These are phyloP conservation scores for Jamesozyma lodderae DNA, from an alignment of 805 yeast genomes.

Conservation along the genomic window DNA sequence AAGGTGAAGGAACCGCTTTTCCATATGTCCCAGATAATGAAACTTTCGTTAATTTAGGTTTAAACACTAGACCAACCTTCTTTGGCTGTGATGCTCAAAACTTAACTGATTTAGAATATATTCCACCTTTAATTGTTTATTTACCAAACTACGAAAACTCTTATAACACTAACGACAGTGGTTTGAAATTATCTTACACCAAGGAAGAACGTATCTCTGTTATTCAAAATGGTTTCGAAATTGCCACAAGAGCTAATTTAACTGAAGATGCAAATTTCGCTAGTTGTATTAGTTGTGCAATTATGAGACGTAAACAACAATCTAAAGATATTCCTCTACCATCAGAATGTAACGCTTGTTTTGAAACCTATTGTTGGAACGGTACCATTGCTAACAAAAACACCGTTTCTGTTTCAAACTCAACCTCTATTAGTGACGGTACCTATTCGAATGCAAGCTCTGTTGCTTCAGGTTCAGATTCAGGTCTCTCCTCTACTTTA, in stretches of 20 bases:
- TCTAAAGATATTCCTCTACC: constrained; percentile 49
- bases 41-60: constrained; percentile 49
- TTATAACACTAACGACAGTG: constrained; percentile 58
- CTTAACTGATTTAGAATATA: constrained; percentile 44
- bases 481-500: neutral
- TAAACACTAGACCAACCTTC: constrained; percentile 64
- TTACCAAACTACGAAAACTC: constrained; percentile 64
- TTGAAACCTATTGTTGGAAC: constrained; percentile 67
- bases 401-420: neutral
- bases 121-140: constrained; percentile 69
- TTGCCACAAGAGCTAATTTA: constrained; percentile 54
- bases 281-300: constrained; percentile 75
- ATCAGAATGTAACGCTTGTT: constrained; percentile 66
- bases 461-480: too few species aligned
- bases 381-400: constrained; percentile 31
- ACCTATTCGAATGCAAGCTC: too few species aligned
- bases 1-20: constrained; percentile 51
- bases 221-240: constrained; percentile 67
- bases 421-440: neutral
- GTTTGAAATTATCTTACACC: constrained; percentile 54
- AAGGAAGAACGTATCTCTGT: constrained; percentile 48
- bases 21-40: constrained; percentile 70
- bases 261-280: constrained; percentile 63
- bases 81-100: constrained; percentile 73
- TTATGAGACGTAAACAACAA: constrained; percentile 70